Evolutionary conservation across 805 yeast species (phyloP), one percentile per base, ranked within the genome.

Genomic region (Yarrowia phangngaensis): DNA sequence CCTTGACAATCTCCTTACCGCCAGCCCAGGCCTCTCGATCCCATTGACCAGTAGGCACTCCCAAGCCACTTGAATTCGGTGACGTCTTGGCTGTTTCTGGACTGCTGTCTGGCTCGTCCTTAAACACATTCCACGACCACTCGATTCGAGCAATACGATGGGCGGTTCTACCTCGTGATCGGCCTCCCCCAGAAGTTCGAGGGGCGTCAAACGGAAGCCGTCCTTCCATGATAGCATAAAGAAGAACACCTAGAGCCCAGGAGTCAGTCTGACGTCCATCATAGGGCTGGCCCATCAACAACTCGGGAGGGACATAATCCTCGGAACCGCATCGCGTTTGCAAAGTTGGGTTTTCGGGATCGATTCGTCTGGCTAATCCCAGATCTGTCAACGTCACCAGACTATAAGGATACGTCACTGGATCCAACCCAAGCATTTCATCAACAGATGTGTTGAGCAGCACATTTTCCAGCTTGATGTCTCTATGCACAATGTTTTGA

Each of bases 281-380:
- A 60, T 92, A 92, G 6, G 87, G 82, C 50, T 85, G 71, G 1
- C 97, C 97, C 78, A 92, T 77, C 28, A 92, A 68, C 17, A 92
- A 67, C 60, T 92, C 99, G 0, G 98, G 99, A 0, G 96, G 82
- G 6, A 92, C 95, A 59, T 92, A 92, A 62, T 92, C 98, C 54
- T 86, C 96, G 1, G 95, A 85, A 0, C 99, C 98, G 64, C 98
- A 92, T 53, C 97, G 68, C 1, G 97, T 90, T 2, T 84, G 74
- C 19, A 94, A 71, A 51, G 82, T 57, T 19, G 87, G 84, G 55
- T 76, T 70, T 1, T 69, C 72, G 1, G 78, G 74, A 41, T 74
- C 78, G 17, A 90, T 73, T 41, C 72, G 69, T 57, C 87, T 80
- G 8, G 95, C 82, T 20, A 92, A 72, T 0, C 99, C 98, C 65